Base-by-base conservation (phyloP, 1,284 basidiomycete genomes). In the Tilletia horrida region DNA sequence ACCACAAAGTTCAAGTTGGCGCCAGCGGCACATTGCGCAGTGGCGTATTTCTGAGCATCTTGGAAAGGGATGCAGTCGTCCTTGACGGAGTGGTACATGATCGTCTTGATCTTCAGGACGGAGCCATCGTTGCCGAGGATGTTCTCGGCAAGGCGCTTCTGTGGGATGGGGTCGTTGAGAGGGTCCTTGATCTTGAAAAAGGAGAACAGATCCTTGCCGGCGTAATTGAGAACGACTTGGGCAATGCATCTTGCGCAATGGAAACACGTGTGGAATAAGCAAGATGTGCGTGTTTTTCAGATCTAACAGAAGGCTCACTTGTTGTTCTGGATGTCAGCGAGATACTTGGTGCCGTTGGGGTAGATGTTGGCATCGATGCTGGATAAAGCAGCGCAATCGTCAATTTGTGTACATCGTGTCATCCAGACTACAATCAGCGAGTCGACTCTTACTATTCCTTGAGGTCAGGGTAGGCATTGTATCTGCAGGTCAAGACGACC, bases 1-100 rank as follows among this genome's bases (percentile, higher is more conserved):
- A 66, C 43, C 29, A 71, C 64, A 48, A 73, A 79, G 14, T 71
- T 65, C 50, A 80, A 71, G 57, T 74, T 67, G 31, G 78, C 79
- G 8, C 79, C 79, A 25, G 71, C 66, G 2, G 70, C 44, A 63
- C 79, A 81, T 66, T 80, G 79, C 29, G 70, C 57, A 23, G 71
- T 59, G 35, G 79, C 76, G 62, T 76, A 78, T 29, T 67, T n/a
- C 9, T 66, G 67, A 4, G 65, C 71, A 16, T 72, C 70, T 8
- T 47, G 47, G 66, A 65, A 77, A 0, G 75, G 73, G n/a, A 81
- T 75, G 11, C 80, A 72, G 64, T 79, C 78, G 68, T 81, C 79
- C 25, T 44, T 31, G 1, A 66, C 18, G 7, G 76, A 73, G 59
- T 81, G 79, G 67, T 72, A 79, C 55, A 77, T 69, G 66, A 73